A percentile compares a stretch with the other conserved stretches of the same genome.
Conservation (phyloP, 805 yeast genomes). For the Brettanomyces sp. region DNA sequence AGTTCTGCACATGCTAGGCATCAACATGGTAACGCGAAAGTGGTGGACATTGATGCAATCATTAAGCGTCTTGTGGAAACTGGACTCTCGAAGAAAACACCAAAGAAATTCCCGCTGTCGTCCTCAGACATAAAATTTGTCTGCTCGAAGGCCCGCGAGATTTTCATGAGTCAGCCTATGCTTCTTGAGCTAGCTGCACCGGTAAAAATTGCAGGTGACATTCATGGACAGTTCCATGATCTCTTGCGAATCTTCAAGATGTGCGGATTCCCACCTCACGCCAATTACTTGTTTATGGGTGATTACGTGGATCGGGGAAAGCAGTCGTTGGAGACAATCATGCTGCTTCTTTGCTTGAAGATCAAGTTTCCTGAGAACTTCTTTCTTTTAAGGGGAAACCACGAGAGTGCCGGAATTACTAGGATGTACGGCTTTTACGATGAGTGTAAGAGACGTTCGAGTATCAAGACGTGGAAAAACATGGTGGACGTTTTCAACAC, state of each 20-base stretch:
- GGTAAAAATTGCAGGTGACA: conserved; percentile 76
- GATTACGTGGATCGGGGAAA: conserved; percentile 55
- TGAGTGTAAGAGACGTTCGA: conserved; percentile 47
- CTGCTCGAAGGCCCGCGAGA: conserved; percentile 48
- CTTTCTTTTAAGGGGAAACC: conserved; percentile 52
- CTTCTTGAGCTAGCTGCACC: conserved; percentile 63
- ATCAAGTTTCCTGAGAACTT: conserved; percentile 53
- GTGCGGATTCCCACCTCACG: conserved; percentile 52
- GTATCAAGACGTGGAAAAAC: conserved; percentile 38
- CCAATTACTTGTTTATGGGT: conserved; percentile 48
- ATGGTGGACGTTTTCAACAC: conserved; percentile 50
- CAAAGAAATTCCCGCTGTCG: conserved; percentile 42
- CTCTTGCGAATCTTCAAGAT: conserved; percentile 43
- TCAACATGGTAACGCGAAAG: conserved; percentile 1
- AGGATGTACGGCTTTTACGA: conserved; percentile 54
- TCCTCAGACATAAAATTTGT: conserved; percentile 46
- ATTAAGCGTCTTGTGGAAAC: conserved; percentile 50
- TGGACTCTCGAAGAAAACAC: conserved; percentile 34
- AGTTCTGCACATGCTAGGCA: too few relatives aligned
- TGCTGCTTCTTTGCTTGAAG: conserved; percentile 42
- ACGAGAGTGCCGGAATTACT: conserved; percentile 50
- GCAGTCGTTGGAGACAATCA: conserved; percentile 46
- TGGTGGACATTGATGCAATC: conserved; percentile 48
- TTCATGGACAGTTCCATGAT: conserved; percentile 60
- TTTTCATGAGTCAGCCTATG: conserved; percentile 57